Conservation (phyloP, 371 early-diverging fungal species). For the Rhizopus stolonifer region DNA sequence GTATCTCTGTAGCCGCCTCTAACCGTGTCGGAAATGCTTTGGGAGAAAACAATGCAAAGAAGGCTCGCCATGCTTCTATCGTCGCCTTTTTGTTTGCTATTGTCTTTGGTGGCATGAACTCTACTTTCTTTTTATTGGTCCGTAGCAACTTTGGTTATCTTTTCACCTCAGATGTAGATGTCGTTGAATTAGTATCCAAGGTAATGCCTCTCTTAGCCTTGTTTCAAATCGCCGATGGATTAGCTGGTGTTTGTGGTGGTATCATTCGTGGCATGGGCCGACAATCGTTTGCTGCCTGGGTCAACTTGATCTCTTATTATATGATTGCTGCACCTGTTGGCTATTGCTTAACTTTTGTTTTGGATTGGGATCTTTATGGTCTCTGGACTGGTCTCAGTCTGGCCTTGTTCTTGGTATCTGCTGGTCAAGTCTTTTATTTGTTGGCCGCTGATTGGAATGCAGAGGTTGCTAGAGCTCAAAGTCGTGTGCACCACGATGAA, state of each 20-base stretch:
- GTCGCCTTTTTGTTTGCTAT: conserved; percentile 45
- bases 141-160: conserved; percentile 56
- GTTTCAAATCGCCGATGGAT: conserved; percentile 73
- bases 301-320: conserved; percentile 65
- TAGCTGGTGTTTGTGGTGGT: conserved; percentile 65
- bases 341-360: conserved; percentile 54
- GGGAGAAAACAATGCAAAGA: conserved; percentile 47
- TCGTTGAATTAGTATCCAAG: conserved; percentile 62
- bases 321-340: conserved; percentile 68
- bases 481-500: conserved; percentile 27
- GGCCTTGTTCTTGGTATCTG: conserved; percentile 46
- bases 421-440: conserved; percentile 32
- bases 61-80: conserved; percentile 42
- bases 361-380: conserved; percentile 58
- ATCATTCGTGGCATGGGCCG: conserved; percentile 69
- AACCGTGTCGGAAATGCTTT: conserved; percentile 78
- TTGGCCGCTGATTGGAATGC: conserved; percentile 34
- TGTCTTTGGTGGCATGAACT: conserved; percentile 35
- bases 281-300: conserved; percentile 63
- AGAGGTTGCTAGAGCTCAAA: conserved; percentile 38
- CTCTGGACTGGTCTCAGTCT: conserved; percentile 61
- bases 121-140: conserved; percentile 29
- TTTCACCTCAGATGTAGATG: conserved; percentile 66
- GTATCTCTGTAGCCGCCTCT: conserved; percentile 69
- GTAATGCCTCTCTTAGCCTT: conserved; percentile 74